Conservation (phyloP, 1,284 basidiomycete species). For the Ceratobasidium sp. region DNA sequence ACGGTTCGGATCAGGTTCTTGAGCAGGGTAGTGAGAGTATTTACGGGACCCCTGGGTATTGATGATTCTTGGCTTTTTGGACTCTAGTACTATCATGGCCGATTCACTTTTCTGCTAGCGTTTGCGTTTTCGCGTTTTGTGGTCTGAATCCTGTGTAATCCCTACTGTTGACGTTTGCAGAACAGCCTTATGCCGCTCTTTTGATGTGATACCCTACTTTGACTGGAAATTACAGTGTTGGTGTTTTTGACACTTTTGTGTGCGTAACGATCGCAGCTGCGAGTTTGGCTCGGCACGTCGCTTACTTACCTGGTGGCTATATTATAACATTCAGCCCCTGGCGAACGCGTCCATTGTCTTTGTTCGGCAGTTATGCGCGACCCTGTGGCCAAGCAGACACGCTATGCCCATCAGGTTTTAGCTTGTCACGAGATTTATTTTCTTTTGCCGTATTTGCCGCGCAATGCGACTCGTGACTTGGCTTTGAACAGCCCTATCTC, state of each 20-base stretch:
- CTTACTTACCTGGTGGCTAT: neutral
- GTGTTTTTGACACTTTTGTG: neutral
- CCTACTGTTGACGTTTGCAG: neutral
- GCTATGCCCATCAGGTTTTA: slow-evolving; percentile 12
- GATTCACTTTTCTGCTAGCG: neutral
- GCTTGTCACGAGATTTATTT: neutral
- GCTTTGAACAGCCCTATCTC: too few relatives aligned
- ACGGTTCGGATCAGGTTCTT: neutral
- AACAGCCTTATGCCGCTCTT: slow-evolving; percentile 4
- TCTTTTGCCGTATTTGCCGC: neutral
- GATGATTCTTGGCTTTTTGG: neutral
- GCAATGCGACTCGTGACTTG: neutral
- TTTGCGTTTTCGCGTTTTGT: slow-evolving; percentile 10
- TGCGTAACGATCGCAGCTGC: neutral
- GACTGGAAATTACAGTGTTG: slow-evolving; percentile 7
- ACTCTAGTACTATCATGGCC: slow-evolving; percentile 1
- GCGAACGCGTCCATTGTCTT: neutral
- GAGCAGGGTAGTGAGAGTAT: slow-evolving; percentile 30
- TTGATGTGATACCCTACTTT: slow-evolving; percentile 26
- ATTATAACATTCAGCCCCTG: neutral
- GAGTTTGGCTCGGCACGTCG: neutral
- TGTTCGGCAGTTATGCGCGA: neutral
- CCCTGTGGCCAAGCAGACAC: slow-evolving; percentile 19
- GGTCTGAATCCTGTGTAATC: slow-evolving; percentile 8
- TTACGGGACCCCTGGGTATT: slow-evolving; percentile 23